Evolutionary conservation across 441 rosid genomes (phyloP), one percentile per base, ranked within the genome.

Genomic region (Pelargonium citronellum): DNA sequence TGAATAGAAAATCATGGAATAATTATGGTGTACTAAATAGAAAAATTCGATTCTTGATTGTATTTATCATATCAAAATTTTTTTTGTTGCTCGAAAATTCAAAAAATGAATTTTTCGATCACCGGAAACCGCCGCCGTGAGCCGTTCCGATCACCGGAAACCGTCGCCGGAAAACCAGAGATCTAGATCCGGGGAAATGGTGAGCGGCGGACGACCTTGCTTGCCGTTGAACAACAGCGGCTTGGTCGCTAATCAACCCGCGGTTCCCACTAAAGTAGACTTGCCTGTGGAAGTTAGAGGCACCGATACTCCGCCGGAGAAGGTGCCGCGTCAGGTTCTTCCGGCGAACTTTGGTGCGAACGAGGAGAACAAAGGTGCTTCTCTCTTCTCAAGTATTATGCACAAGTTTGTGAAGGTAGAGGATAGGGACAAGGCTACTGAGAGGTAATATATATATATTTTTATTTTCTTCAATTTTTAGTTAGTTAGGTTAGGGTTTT

Each of bases 241-340:
- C 67, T 66, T 34, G 71, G 65, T 30, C 67, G 72, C 77, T 7
- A 24, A 67, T 67, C 76, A 75, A 24, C 69, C 75, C 43, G 68
- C 72, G n/a, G 69, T 72, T 57, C 71, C 71, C 24, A 47, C 44
- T 49, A 67, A 57, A 4, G n/a, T 71, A 47, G 81, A 73, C 68
- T 68, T 80, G 66, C 67, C 81, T n/a, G 62, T 69, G 67, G 96
- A 88, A 70, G 79, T 91, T 16, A 75, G 80, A 41, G 96, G 96
- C 60, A 83, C 83, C 12, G 99, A 89, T 73, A 94, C 99, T 44
- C 96, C 97, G 39, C 99, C 99, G 75, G 97, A 91, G 87, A 94
- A 94, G 80, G 87, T 78, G 74, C 95, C 97, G 8, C 90, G 95
- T 64, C 88, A 74, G 84, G 75, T 90, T 44, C 69, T 90, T 5